Conservation (phyloP, 768 basidiomycete genomes). For the Boletales sp. region DNA sequence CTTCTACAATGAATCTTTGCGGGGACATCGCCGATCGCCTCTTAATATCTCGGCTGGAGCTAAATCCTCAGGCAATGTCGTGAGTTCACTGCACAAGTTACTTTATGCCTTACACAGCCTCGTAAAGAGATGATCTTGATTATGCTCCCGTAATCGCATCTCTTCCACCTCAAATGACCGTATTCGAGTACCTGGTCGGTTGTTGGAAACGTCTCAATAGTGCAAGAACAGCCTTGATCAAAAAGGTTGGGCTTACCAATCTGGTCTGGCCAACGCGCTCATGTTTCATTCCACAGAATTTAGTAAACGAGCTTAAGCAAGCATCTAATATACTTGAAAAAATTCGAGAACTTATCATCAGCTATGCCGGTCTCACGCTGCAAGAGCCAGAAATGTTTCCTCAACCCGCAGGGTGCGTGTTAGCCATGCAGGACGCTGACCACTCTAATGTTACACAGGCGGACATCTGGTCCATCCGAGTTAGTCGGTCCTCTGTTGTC, state of each 20-base stretch:
- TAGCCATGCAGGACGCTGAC: neutral
- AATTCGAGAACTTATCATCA: constrained; percentile 77
- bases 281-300: constrained; percentile 37
- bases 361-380: constrained; percentile 83
- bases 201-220: constrained; percentile 87
- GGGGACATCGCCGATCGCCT: constrained; percentile 70
- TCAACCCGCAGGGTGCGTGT: constrained; percentile 69
- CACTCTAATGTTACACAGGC: constrained; percentile 38
- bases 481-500: constrained; percentile 80
- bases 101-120: neutral
- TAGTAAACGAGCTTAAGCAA: constrained; percentile 52
- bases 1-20: constrained; percentile 43
- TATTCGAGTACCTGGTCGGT: constrained; percentile 85
- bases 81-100: constrained; percentile 35
- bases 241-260: constrained; percentile 46
- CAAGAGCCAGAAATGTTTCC: constrained; percentile 96
- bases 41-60: constrained; percentile 79
- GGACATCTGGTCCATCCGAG: constrained; percentile 72
- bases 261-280: constrained; percentile 33
- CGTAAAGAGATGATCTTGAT: constrained; percentile 65
- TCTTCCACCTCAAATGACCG: constrained; percentile 72
- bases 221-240: constrained; percentile 49
- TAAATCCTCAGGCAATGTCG: constrained; percentile 72
- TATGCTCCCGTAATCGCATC: constrained; percentile 71
- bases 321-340: constrained; percentile 69